These are phyloP conservation scores for Pythium pyrilobum DNA, from an alignment of 352 stramenopile species.

Conservation along the genomic window DNA sequence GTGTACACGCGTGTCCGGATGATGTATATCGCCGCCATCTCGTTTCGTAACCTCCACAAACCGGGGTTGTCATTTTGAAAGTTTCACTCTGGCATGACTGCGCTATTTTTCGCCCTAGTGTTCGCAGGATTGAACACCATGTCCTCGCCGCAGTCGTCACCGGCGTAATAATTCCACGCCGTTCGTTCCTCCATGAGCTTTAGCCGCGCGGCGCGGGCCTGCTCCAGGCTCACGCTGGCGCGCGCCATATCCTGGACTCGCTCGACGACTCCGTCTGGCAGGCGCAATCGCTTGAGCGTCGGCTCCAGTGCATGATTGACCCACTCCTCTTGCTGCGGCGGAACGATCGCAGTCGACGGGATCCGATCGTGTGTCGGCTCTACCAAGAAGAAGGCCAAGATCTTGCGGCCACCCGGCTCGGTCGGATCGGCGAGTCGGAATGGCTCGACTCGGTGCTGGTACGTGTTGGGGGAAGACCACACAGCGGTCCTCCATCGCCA, in stretches of 20 bases:
- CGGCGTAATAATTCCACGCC: no score
- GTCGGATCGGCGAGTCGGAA: slow-evolving; percentile 21
- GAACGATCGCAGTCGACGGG: slow-evolving; percentile 18
- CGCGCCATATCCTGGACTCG: not conserved
- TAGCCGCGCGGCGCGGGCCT: not conserved
- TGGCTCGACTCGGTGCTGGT: slow-evolving; percentile 25
- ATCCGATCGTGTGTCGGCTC: slow-evolving; percentile 14
- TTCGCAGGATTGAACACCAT: no score
- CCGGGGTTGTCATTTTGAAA: no score
- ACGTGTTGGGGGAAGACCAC: slow-evolving; percentile 29
- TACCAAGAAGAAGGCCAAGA: slow-evolving; percentile 31
- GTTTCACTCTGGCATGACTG: no score
- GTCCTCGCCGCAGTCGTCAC: no score
- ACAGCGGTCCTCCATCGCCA: slow-evolving; percentile 10
- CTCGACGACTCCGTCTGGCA: not conserved
- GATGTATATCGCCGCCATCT: no score
- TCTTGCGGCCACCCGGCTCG: slow-evolving; percentile 22
- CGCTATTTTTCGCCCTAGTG: no score
- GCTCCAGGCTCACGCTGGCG: slow-evolving; percentile 7
- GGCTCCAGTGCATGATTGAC: not conserved
- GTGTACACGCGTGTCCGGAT: no score
- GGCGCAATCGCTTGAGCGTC: not conserved
- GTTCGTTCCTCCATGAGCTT: slow-evolving; percentile 1
- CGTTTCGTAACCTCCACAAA: no score
- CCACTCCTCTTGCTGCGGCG: slow-evolving; percentile 29